These are phyloP conservation scores for Pseudogymnoascus sp. DNA, from an alignment of 2,329 filamentous ascomycete species.

Conservation along the genomic window DNA sequence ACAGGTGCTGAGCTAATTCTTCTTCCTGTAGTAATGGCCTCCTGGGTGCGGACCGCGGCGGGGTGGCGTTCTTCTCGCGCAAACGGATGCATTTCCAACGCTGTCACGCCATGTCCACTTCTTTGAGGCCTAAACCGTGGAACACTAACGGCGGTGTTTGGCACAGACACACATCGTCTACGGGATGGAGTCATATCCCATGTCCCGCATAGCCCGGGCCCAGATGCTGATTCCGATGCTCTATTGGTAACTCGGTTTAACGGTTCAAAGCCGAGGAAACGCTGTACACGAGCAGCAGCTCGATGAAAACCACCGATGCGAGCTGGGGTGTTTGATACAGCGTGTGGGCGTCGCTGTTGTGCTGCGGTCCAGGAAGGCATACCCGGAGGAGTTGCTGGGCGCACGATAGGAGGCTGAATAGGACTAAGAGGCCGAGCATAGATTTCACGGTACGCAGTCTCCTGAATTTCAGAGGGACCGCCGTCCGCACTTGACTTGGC, in stretches of 20 bases:
- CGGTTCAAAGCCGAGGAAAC: constrained; percentile 4
- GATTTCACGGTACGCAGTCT: constrained; percentile 20
- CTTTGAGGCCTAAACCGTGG: constrained; percentile 26
- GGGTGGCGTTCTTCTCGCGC: not conserved
- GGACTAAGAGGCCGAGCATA: constrained; percentile 27
- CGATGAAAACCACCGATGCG: constrained; percentile 1
- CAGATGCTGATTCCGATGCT: not conserved
- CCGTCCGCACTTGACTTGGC: not conserved
- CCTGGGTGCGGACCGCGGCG: not conserved
- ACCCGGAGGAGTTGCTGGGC: constrained; percentile 27
- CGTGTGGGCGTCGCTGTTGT: constrained; percentile 15
- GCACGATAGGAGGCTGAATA: constrained; percentile 22
- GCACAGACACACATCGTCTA: not conserved
- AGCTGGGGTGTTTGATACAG: constrained; percentile 10
- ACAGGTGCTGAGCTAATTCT: not conserved
- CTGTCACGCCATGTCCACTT: constrained; percentile 22
- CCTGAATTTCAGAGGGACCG: not conserved
- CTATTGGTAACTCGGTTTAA: constrained; percentile 13
- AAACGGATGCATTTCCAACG: constrained; percentile 27
- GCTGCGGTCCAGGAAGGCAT: constrained; percentile 29
- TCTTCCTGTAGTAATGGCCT: not conserved
- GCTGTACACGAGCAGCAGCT: constrained; percentile 13
- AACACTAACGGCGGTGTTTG: constrained; percentile 11
- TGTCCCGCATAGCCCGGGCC: not conserved
- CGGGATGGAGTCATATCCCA: not conserved